Conservation (phyloP, 257 asterid species). For the Paulownia fortunei region DNA sequence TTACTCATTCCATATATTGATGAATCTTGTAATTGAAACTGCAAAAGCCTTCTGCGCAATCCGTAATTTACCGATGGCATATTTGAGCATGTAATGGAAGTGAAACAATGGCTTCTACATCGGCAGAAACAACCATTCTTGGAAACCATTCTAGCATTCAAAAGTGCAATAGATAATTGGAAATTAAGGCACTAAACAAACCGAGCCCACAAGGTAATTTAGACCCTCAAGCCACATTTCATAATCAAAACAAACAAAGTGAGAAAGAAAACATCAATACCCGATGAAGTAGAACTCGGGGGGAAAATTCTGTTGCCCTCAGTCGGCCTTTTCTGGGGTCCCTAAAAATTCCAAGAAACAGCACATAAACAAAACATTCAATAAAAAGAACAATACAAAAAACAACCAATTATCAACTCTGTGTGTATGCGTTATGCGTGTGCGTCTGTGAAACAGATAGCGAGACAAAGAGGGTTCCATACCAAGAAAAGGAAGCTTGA, state of each 20-base stretch:
- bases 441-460: background rate
- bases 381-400: background rate
- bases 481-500: constrained; percentile 74
- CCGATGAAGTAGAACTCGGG: constrained; percentile 55
- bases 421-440: too few species aligned
- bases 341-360: constrained; percentile 47
- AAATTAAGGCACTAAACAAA: background rate
- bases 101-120: background rate
- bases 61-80: background rate
- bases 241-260: background rate
- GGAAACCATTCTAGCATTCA: constrained; percentile 16
- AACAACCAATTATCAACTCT: background rate
- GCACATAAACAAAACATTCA: background rate
- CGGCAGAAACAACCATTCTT: constrained; percentile 6
- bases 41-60: background rate
- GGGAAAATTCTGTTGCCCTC: constrained; percentile 51
- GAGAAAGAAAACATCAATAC: constrained; percentile 35
- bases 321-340: constrained; percentile 55
- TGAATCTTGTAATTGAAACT: background rate
- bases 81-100: background rate
- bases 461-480: background rate
- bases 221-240: constrained; percentile 32
- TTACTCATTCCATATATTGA: background rate
- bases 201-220: constrained; percentile 16
- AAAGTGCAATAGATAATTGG: background rate